Evolutionary conservation across 2,329 filamentous ascomycete species (phyloP), one percentile per base, ranked within the genome.

Genomic region (Apiospora koreana): DNA sequence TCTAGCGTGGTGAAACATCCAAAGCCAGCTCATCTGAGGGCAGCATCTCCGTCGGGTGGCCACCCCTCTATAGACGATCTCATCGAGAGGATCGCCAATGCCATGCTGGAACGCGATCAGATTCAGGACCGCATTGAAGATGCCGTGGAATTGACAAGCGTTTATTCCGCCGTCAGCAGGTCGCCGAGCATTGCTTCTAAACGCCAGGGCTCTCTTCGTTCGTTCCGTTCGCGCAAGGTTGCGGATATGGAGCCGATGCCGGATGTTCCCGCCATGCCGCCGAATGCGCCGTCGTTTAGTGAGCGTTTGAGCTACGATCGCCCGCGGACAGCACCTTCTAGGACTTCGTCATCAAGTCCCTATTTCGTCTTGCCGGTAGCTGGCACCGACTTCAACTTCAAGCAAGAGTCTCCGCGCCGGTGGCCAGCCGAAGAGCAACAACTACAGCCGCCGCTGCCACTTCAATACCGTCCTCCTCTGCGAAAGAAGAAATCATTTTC

Each of bases 401-500:
- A 35, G 54, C 54, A n/a, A 38, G 31, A 62, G 31, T n/a, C 21
- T 23, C 54, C 31, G 9, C 54, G 31, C 21, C 54, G 54, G 31
- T 31, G 54, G 18, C 54, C 31, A 14, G 31, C 9, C 35, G 54
- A 38, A 9, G 31, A 38, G 21, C 18, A n/a, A 38, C 16, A 65
- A 71, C 21, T 70, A 68, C 86, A 87, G 2, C 88, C 88, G 1
- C 88, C 89, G 2, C 80, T 90, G 5, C 88, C 88, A 0, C 83
- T 90, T 31, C 85, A 89, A 21, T 82, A 89, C 69, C 86, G 86
- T n/a, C 88, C 88, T 9, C 87, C 88, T 1, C 77, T 91, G 72
- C 83, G 89, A 71, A 91, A 91, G 82, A 91, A 91, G 83, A 91
- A 91, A 76, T 90, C 89, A 0, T 91, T 92, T 76, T 89, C 88